These are phyloP conservation scores for Ceratobasidium sp. DNA, from an alignment of 1,284 basidiomycete species.

Conservation along the genomic window DNA sequence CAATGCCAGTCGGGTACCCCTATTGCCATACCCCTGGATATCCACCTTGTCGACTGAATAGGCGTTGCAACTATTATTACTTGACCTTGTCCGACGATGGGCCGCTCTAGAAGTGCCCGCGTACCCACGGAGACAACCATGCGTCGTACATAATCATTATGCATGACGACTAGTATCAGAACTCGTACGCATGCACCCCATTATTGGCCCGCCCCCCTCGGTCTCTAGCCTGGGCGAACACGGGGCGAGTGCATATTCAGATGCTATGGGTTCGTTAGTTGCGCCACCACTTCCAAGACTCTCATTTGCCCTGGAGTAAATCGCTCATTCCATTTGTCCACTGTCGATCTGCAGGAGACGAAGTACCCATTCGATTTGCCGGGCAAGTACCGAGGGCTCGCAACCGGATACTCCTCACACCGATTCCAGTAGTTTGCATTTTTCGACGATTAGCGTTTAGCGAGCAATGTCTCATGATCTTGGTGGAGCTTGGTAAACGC, in stretches of 20 bases:
- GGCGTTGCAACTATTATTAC: too few species aligned
- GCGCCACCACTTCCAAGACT: neutral
- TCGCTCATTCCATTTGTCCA: neutral
- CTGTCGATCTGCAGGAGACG: neutral
- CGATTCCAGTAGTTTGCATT: too few species aligned
- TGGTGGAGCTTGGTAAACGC: neutral
- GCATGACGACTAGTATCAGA: neutral
- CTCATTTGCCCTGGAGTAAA: neutral
- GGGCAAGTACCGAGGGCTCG: too few species aligned
- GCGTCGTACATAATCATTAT: conserved; percentile 5
- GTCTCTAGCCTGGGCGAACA: too few species aligned
- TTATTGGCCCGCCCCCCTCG: neutral
- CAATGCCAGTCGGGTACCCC: neutral
- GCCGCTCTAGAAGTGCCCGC: too few species aligned
- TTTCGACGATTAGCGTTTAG: too few species aligned
- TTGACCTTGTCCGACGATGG: too few species aligned
- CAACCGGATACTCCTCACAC: too few species aligned
- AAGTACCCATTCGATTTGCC: neutral
- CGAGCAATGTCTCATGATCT: too few species aligned
- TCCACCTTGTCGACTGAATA: neutral
- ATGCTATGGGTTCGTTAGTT: neutral
- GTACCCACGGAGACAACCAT: neutral
- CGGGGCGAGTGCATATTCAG: too few species aligned
- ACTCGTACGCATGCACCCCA: neutral
- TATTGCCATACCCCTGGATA: conserved; percentile 15